Percentiles rank a stretch among this genome's conserved stretches.
phyloP scores from a whole-genome alignment of 176 grass and related monocot genomes.

The Carex kokanica region DNA sequence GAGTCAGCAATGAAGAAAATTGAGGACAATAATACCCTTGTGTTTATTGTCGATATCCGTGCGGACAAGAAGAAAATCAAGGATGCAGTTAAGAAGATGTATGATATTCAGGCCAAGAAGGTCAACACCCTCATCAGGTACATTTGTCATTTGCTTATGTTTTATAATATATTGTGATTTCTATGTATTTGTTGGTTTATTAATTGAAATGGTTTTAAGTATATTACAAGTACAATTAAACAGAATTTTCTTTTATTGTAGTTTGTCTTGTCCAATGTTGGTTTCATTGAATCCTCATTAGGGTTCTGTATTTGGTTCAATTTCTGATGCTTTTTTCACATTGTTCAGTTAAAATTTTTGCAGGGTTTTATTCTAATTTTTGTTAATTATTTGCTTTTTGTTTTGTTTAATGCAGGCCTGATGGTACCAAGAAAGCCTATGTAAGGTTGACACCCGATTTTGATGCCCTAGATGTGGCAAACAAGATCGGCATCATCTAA shows the following conservation, averaged over 20 bases:
- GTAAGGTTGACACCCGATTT: conserved; percentile 73
- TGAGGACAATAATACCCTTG: conserved; percentile 76
- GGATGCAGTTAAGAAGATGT: conserved; percentile 78
- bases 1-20: conserved; percentile 88
- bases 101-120: conserved; percentile 77
- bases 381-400: neutral
- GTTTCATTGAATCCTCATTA: neutral
- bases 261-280: neutral
- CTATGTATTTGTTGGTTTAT: neutral
- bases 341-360: neutral
- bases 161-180: conserved; percentile 6
- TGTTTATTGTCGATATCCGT: conserved; percentile 69
- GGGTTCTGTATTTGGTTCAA: neutral
- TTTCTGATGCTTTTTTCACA: neutral
- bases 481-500: conserved; percentile 81
- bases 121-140: conserved; percentile 78
- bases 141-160: neutral
- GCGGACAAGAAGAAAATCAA: conserved; percentile 85
- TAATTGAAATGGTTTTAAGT: neutral
- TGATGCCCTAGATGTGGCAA: conserved; percentile 68
- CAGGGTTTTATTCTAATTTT: neutral
- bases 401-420: conserved; percentile 40
- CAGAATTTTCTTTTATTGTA: neutral
- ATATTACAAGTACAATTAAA: neutral
- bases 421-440: conserved; percentile 75